Evolutionary conservation across 768 basidiomycete species (phyloP), one percentile per base, ranked within the genome.

Genomic region (Pleurotus giganteus): DNA sequence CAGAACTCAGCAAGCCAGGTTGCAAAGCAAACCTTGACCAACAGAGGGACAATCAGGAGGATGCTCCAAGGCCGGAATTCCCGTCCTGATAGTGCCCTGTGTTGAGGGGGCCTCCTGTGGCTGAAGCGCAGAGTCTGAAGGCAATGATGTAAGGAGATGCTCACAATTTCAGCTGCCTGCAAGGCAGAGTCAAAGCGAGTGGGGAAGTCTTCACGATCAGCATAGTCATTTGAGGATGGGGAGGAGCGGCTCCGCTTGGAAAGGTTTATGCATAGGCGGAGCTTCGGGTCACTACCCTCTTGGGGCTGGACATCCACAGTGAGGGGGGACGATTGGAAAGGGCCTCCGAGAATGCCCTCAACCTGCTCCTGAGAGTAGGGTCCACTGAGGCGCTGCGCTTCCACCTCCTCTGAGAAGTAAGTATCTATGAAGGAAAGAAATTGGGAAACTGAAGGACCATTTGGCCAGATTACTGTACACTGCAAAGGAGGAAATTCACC

Each of bases 321-420:
- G 19, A 71, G 58, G 1, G 70, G 70, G 0, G 69, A 65, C 5
- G 59, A 62, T 28, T 63, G 59, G 51, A 71, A 73, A n/a, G 62
- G 61, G 1, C 69, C 62, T 0, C 61, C 15, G 15, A 71, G 58
- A 2, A 67, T 57, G 1, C 13, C n/a, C 29, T 69, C 65, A 7
- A 66, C 42, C 26, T 65, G 43, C 31, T 6, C 21, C 26, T 29
- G 50, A 3, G 62, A 52, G 46, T 60, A 65, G 0, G 65, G 65
- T 12, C 65, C 63, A 3, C 54, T 56, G 32, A 63, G 57, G 21
- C 62, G 36, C 0, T 44, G 26, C 0, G 34, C 50, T 9, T 8
- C 41, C 11, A 62, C 29, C 46, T 65, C 60, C 2, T 32, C 43
- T 2, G 28, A 17, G 8, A 65, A n/a, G 37, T 64, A 65, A 6